A percentile compares a stretch with the other conserved stretches of the same genome.
These are phyloP conservation scores for thale cress (Arabidopsis thaliana) DNA, from an alignment of 345 rosid species.

Conservation along the genomic window TAIR10.1 NC_003075.7:14100001-14100500, in stretches of 20 bases:
- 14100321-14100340: conserved; percentile 13
- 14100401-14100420: conserved; percentile 7
- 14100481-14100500: conserved; percentile 23
- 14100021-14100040: conserved; percentile 1
- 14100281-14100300: conserved; percentile 22
- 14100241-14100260: conserved; percentile 50
- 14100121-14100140: conserved; percentile 16
- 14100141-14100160: conserved; percentile 42
- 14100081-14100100: conserved; percentile 30
- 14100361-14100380: conserved; percentile 19
- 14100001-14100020: conserved; percentile 8
- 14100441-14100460: conserved; percentile 1
- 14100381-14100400: conserved; percentile 37
- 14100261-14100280: conserved; percentile 35
- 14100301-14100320: conserved; percentile 12
- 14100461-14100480: background rate
- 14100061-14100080: background rate
- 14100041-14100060: background rate
- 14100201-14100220: conserved; percentile 63
- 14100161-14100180: conserved; percentile 48
- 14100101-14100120: conserved; percentile 41
- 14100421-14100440: conserved; percentile 4
- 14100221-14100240: conserved; percentile 54
- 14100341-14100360: conserved; percentile 15
- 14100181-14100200: conserved; percentile 41